These are phyloP conservation scores for Neurospora pannonica DNA, from an alignment of 495 filamentous ascomycete genomes.

Conservation along the genomic window DNA sequence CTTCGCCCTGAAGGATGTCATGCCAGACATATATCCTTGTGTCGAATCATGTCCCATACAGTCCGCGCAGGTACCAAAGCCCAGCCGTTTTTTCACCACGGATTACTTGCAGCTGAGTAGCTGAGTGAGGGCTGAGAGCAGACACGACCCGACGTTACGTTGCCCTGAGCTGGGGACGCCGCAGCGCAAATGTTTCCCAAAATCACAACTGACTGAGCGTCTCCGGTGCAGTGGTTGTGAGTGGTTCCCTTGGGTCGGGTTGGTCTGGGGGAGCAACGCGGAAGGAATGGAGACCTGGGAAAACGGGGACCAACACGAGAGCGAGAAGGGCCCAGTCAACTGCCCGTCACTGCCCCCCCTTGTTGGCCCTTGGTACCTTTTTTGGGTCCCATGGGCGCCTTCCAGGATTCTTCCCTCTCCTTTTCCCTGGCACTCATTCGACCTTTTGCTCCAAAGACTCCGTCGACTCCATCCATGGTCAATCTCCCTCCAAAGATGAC, in stretches of 20 bases:
- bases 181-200: background rate
- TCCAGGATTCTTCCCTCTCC: slow-evolving; percentile 1
- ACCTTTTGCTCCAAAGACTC: background rate
- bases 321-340: background rate
- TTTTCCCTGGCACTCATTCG: background rate
- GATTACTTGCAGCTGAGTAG: background rate
- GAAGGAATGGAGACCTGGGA: background rate
- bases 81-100: background rate
- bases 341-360: background rate
- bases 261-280: background rate
- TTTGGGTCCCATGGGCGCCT: background rate
- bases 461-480: background rate
- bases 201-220: background rate
- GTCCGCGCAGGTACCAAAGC: background rate
- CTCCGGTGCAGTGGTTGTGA: background rate
- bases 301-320: slow-evolving; percentile 5
- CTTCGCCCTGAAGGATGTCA: background rate
- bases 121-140: background rate
- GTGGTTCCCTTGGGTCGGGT: slow-evolving; percentile 1
- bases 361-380: background rate
- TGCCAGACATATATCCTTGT: background rate
- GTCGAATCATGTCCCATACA: background rate
- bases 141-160: background rate
- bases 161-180: background rate
- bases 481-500: background rate